These are phyloP conservation scores for Ustilago loliicola DNA, from an alignment of 1,284 basidiomycete genomes.

Conservation along the genomic window DNA sequence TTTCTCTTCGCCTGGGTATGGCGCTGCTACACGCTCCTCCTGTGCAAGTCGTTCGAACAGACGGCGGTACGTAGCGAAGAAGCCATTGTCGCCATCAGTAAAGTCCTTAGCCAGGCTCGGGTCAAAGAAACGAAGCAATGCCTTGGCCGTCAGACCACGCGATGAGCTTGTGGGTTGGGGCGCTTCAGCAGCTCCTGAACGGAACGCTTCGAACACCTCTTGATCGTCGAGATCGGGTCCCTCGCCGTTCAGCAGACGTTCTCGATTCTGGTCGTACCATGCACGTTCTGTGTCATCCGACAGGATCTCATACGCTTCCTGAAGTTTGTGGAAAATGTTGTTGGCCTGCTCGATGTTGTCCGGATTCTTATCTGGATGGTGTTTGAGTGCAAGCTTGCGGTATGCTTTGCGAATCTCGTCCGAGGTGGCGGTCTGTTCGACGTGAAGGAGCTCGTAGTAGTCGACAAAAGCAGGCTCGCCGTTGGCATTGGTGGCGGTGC, in stretches of 20 bases:
- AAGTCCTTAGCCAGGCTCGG: conserved; percentile 78
- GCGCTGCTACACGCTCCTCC: conserved; percentile 78
- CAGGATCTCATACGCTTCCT: conserved; percentile 90
- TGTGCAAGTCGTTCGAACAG: conserved; percentile 86
- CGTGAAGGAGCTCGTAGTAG: conserved; percentile 66
- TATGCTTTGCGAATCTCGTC: conserved; percentile 69
- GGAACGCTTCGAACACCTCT: conserved; percentile 81
- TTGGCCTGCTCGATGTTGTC: conserved; percentile 85
- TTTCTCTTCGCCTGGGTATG: conserved; percentile 71
- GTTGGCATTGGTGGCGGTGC: conserved; percentile 27
- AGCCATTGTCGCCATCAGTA: conserved; percentile 75
- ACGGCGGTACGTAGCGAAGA: conserved; percentile 90
- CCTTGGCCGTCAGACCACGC: conserved; percentile 83
- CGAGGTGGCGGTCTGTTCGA: conserved; percentile 60
- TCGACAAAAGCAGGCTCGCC: conserved; percentile 60
- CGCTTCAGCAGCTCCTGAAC: conserved; percentile 74
- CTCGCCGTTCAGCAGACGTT: conserved; percentile 74
- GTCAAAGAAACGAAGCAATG: conserved; percentile 89
- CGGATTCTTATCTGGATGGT: conserved; percentile 73
- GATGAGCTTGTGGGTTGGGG: conserved; percentile 77
- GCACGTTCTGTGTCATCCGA: conserved; percentile 79
- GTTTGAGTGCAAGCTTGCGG: conserved; percentile 69
- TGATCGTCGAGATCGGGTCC: conserved; percentile 61
- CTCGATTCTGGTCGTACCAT: conserved; percentile 97
- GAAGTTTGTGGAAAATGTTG: conserved; percentile 85